These are phyloP conservation scores for Coleophoma crateriformis DNA, from an alignment of 2,329 filamentous ascomycete species.

Conservation along the genomic window DNA sequence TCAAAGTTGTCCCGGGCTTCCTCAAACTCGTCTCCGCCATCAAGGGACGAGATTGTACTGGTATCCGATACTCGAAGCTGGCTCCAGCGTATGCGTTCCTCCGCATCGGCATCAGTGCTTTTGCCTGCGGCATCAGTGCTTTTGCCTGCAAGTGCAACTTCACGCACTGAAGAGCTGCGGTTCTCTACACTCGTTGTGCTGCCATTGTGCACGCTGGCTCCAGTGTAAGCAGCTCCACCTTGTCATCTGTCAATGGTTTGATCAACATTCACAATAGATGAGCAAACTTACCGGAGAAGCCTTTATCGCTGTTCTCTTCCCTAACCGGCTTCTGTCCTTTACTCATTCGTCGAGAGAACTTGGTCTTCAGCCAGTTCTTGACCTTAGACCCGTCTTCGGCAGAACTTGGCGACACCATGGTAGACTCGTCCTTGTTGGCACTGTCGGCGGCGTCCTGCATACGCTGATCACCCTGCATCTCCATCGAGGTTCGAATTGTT, in stretches of 20 bases:
- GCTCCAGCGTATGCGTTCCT: background rate
- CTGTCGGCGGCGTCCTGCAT: slow-evolving; percentile 15
- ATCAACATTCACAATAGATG: too few relatives aligned
- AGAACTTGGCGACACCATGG: slow-evolving; percentile 13
- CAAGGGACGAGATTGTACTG: slow-evolving; percentile 3
- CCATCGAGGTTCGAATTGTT: slow-evolving; percentile 20
- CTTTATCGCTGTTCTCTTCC: slow-evolving; percentile 18
- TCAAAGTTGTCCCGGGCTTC: slow-evolving; percentile 40
- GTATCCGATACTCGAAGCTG: slow-evolving; percentile 5
- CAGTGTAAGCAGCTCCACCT: slow-evolving; percentile 41
- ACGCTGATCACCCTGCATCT: slow-evolving; percentile 18
- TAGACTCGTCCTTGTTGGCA: slow-evolving; percentile 13
- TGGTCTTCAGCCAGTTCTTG: slow-evolving; percentile 51
- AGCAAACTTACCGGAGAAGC: slow-evolving; percentile 34
- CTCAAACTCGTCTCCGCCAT: slow-evolving; percentile 37
- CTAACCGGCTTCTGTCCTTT: slow-evolving; percentile 13
- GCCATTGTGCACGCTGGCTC: slow-evolving; percentile 38
- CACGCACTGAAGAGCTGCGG: slow-evolving; percentile 10
- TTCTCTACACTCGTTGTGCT: slow-evolving; percentile 30
- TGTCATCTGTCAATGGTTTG: too few relatives aligned
- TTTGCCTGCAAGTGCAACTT: slow-evolving; percentile 12
- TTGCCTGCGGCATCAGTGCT: slow-evolving; percentile 1
- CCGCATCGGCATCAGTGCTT: background rate
- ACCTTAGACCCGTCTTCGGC: slow-evolving; percentile 15
- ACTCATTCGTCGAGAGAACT: slow-evolving; percentile 35